A percentile compares a stretch with the other conserved stretches of the same genome.
These are phyloP conservation scores for Pleurotus ostreatus DNA, from an alignment of 768 basidiomycete species.

Conservation along the genomic window DNA sequence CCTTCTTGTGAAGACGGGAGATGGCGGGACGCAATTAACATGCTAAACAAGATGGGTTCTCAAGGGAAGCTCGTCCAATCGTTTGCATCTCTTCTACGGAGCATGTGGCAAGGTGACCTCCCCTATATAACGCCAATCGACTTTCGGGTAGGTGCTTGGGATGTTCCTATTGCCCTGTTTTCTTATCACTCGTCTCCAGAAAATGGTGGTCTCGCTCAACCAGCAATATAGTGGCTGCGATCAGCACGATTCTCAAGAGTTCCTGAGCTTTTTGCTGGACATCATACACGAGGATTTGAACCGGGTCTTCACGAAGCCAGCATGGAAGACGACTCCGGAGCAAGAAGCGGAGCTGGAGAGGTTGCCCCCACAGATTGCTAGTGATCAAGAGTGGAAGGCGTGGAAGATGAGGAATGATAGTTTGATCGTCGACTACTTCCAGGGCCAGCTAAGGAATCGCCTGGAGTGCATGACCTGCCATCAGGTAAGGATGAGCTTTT, in stretches of 20 bases:
- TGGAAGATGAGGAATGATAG: constrained; percentile 91
- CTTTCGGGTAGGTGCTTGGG: constrained; percentile 59
- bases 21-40: constrained; percentile 83
- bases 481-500: constrained; percentile 47
- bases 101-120: constrained; percentile 86
- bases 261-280: constrained; percentile 90
- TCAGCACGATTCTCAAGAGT: constrained; percentile 98
- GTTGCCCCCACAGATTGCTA: constrained; percentile 82
- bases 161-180: background rate
- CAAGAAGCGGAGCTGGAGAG: constrained; percentile 87
- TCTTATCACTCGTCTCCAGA: constrained; percentile 20
- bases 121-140: constrained; percentile 77
- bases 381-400: constrained; percentile 88
- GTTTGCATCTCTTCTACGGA: constrained; percentile 79
- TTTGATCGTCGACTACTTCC: constrained; percentile 94
- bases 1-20: constrained; percentile 52
- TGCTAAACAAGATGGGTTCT: constrained; percentile 80
- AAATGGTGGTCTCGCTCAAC: constrained; percentile 44
- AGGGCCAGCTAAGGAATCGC: constrained; percentile 92
- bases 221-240: constrained; percentile 79
- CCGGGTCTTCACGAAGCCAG: constrained; percentile 70
- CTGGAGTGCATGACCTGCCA: constrained; percentile 88
- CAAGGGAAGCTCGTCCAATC: constrained; percentile 78
- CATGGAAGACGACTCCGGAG: constrained; percentile 61
- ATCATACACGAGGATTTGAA: constrained; percentile 89